Evolutionary conservation across 768 basidiomycete genomes (phyloP).

Genomic region (Pleurotus giganteus): DNA sequence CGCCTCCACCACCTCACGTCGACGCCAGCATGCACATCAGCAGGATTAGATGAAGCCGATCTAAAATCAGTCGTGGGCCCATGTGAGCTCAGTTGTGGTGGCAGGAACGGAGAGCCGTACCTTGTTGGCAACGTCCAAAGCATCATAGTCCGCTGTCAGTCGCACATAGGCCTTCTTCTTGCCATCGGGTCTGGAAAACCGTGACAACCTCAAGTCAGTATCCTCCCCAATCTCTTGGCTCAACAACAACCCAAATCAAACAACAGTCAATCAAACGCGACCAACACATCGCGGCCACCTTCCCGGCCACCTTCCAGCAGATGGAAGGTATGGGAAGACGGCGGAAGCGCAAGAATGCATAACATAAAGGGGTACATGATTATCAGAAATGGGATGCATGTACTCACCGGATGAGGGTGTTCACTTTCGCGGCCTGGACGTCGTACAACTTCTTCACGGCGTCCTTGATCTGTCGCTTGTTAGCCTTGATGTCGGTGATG

Average conservation of each 20-base stretch:
- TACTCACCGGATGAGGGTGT: conserved; percentile 93
- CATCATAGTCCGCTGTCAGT: conserved; percentile 93
- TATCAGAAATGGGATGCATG: not conserved
- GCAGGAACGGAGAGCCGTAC: conserved; percentile 34
- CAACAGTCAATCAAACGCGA: too few species aligned
- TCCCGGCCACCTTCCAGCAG: too few species aligned
- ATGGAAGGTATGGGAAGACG: too few species aligned
- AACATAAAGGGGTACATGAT: too few species aligned
- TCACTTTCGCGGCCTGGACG: conserved; percentile 93
- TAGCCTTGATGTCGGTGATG: conserved; percentile 91
- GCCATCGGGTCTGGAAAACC: conserved; percentile 76
- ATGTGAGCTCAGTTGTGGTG: not conserved
- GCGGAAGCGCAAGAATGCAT: too few species aligned
- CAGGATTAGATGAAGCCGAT: conserved; percentile 86
- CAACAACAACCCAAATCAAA: not conserved
- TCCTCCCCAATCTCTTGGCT: not conserved
- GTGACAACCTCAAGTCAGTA: not conserved
- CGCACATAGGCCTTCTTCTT: conserved; percentile 99
- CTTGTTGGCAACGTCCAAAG: conserved; percentile 97
- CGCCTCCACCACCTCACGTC: not conserved
- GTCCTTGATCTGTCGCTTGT: conserved; percentile 99
- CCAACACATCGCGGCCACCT: too few species aligned
- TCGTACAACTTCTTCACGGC: conserved; percentile 99
- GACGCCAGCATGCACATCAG: not conserved
- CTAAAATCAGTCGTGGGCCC: conserved; percentile 38